phyloP scores from a whole-genome alignment of 176 grass and related monocot species.

The Rhipidocladum racemiflorum region DNA sequence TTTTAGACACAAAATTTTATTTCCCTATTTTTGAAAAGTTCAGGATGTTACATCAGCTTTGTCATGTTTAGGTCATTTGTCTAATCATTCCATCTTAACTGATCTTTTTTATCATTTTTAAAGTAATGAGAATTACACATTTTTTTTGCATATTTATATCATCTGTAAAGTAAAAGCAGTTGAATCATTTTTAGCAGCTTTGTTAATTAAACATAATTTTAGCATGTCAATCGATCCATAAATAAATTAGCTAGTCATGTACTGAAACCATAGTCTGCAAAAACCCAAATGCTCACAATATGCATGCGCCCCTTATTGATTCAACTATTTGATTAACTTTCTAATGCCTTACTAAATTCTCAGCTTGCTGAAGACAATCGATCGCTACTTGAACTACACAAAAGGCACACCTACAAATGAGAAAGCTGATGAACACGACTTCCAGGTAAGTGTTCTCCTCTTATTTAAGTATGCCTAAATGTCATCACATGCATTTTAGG shows the following conservation, averaged over 20 bases:
- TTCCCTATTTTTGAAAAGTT: too few relatives aligned
- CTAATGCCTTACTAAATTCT: neutral
- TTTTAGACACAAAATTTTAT: constrained; percentile 25
- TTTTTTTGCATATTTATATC: too few relatives aligned
- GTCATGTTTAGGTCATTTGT: too few relatives aligned
- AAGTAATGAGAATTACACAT: too few relatives aligned
- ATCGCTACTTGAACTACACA: constrained; percentile 58
- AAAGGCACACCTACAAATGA: constrained; percentile 16
- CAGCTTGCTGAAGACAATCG: constrained; percentile 74
- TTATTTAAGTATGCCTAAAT: neutral
- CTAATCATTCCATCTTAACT: too few relatives aligned
- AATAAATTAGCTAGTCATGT: neutral
- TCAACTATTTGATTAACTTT: neutral
- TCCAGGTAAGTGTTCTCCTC: constrained; percentile 29
- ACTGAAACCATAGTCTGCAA: neutral
- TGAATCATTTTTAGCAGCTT: too few relatives aligned
- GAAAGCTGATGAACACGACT: constrained; percentile 12
- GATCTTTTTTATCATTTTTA: too few relatives aligned
- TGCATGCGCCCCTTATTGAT: neutral
- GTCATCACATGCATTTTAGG: neutral
- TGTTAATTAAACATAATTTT: neutral
- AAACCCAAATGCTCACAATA: neutral
- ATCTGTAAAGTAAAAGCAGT: too few relatives aligned
- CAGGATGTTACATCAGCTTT: too few relatives aligned
- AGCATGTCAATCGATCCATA: too few relatives aligned